Conservation (phyloP, 2,329 filamentous ascomycete genomes). For the Neonectria sp. region DNA sequence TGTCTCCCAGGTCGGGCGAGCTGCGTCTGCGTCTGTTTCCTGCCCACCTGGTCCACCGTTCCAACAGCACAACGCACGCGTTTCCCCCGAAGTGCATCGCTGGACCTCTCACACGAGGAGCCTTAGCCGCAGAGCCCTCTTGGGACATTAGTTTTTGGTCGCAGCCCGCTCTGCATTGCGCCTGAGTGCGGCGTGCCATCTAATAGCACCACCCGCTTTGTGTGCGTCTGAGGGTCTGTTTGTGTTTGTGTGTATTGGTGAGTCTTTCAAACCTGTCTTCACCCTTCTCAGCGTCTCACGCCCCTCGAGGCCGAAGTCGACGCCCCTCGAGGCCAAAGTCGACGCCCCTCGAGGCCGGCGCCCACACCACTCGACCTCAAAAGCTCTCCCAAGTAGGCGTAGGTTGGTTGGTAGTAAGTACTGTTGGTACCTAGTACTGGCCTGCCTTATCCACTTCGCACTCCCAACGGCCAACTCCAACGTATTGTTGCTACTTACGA, state of each 20-base stretch:
- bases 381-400: background rate
- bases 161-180: slow-evolving; percentile 6
- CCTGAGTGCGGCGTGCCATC: background rate
- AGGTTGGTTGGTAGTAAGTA: background rate
- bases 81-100: slow-evolving; percentile 16
- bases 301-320: background rate
- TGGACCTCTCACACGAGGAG: slow-evolving; percentile 40
- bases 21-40: slow-evolving; percentile 8
- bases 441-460: background rate
- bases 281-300: background rate
- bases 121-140: slow-evolving; percentile 44
- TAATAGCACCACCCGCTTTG: slow-evolving; percentile 5
- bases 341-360: background rate
- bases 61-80: slow-evolving; percentile 28
- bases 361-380: background rate
- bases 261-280: background rate
- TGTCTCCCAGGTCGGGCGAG: slow-evolving; percentile 4
- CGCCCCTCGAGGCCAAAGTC: too few species aligned
- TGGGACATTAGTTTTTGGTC: slow-evolving; percentile 1
- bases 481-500: background rate
- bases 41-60: slow-evolving; percentile 39
- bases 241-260: background rate
- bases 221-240: background rate
- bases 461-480: background rate
- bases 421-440: too few species aligned